phyloP scores from a whole-genome alignment of 73 alveolate species.

The Halteria grandinella region DNA sequence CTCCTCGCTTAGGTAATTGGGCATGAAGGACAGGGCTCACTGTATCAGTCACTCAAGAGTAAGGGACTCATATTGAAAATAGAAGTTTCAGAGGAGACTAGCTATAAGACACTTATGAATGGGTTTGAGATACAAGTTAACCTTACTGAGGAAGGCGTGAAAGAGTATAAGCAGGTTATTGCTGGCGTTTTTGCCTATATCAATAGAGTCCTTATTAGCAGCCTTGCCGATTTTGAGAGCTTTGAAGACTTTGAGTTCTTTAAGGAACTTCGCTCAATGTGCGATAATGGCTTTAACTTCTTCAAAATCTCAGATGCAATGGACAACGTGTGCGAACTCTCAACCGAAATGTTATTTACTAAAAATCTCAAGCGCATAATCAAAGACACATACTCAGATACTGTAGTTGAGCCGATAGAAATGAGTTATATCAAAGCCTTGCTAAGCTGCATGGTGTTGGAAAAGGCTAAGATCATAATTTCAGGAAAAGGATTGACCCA shows the following conservation, averaged over 20 bases:
- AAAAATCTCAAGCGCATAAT: neutral
- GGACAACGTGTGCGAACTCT: constrained; percentile 31
- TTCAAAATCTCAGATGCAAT: constrained; percentile 37
- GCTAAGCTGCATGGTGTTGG: constrained; percentile 3
- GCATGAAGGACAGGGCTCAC: constrained; percentile 22
- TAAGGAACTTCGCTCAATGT: neutral
- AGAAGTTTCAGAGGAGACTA: constrained; percentile 3
- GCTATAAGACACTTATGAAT: constrained; percentile 1
- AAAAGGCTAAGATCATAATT: neutral
- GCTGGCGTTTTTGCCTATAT: constrained; percentile 23
- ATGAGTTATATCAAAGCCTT: neutral
- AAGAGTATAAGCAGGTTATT: neutral
- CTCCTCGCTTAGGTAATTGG: constrained; percentile 8
- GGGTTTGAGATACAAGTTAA: too few relatives aligned
- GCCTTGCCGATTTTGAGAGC: neutral
- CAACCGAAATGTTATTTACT: constrained; percentile 11
- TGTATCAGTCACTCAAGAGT: constrained; percentile 3
- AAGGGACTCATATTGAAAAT: constrained; percentile 1
- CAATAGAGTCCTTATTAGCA: neutral
- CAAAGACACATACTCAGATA: constrained; percentile 11
- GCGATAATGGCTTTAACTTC: constrained; percentile 33
- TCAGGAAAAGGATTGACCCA: constrained; percentile 26
- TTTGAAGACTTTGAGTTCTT: constrained; percentile 39
- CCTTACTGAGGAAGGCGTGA: constrained; percentile 44
- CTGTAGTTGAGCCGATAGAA: neutral